These are phyloP conservation scores for Oldenlandia corymbosa DNA, from an alignment of 257 asterid genomes.

Conservation along the genomic window DNA sequence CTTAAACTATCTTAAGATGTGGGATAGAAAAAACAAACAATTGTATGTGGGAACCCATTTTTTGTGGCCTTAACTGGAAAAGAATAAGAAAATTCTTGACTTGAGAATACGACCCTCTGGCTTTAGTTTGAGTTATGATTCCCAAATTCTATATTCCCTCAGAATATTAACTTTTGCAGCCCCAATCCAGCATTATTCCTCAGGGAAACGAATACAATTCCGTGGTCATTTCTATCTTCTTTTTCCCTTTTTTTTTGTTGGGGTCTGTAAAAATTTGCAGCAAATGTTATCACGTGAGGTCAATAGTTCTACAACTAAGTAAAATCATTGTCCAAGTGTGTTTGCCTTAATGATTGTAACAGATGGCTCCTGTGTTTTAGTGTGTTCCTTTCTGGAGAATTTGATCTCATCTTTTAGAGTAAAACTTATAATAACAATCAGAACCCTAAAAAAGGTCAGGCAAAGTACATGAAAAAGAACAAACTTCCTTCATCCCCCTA, in stretches of 20 bases:
- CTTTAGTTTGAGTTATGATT: constrained; percentile 59
- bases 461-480: constrained; percentile 41
- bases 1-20: constrained; percentile 33
- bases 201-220: constrained; percentile 44
- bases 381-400: constrained; percentile 11
- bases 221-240: constrained; percentile 46
- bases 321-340: constrained; percentile 10
- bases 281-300: constrained; percentile 24
- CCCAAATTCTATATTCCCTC: constrained; percentile 57
- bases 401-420: constrained; percentile 19
- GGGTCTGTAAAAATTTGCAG: neutral
- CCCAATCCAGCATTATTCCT: constrained; percentile 12
- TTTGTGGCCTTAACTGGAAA: constrained; percentile 55
- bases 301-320: constrained; percentile 20
- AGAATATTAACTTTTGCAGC: constrained; percentile 36
- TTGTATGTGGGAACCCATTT: constrained; percentile 49
- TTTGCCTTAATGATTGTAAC: constrained; percentile 34
- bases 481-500: constrained; percentile 4
- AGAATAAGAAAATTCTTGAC: constrained; percentile 60
- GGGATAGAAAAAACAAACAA: neutral
- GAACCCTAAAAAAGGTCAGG: constrained; percentile 21
- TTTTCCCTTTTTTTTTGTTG: too few species aligned
- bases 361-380: neutral
- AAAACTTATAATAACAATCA: constrained; percentile 19
- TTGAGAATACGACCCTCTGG: constrained; percentile 52